A percentile compares a stretch with the other conserved stretches of the same genome.
phyloP scores from a whole-genome alignment of 179 eudicot genomes.

The Amaranthus tricolor region DNA sequence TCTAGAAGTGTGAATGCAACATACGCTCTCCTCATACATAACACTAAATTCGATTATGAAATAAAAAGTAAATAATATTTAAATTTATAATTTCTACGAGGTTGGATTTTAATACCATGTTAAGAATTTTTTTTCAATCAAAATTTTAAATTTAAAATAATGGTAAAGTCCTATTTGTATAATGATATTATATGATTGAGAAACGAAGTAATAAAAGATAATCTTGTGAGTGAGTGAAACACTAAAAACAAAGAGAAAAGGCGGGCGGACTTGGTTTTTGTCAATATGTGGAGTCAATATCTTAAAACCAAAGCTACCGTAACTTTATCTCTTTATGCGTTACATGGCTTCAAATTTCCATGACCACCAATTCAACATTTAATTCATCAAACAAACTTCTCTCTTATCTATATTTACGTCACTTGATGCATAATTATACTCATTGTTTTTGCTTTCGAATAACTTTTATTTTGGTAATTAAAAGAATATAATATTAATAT shows the following conservation, averaged over 20 bases:
- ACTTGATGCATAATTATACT: not conserved
- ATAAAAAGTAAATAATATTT: too few relatives aligned
- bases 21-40: too few relatives aligned
- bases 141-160: too few relatives aligned
- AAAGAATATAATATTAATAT: too few relatives aligned
- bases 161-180: too few relatives aligned
- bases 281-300: slow-evolving; percentile 20
- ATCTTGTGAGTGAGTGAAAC: slow-evolving; percentile 21
- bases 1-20: too few relatives aligned
- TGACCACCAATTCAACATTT: slow-evolving; percentile 27
- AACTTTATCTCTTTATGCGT: not conserved
- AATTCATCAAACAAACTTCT: slow-evolving; percentile 19
- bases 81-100: too few relatives aligned
- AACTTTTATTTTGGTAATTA: not conserved
- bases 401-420: slow-evolving; percentile 13
- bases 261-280: not conserved
- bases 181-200: too few relatives aligned
- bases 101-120: too few relatives aligned
- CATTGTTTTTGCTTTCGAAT: not conserved
- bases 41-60: too few relatives aligned
- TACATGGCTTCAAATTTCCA: slow-evolving; percentile 9
- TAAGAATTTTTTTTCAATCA: too few relatives aligned
- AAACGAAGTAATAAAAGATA: slow-evolving; percentile 5
- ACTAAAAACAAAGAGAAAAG: slow-evolving; percentile 2
- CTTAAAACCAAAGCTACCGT: slow-evolving; percentile 28